These are phyloP conservation scores for Dianthus caryophyllus DNA, from an alignment of 148 eudicot genomes.

Conservation along the genomic window DNA sequence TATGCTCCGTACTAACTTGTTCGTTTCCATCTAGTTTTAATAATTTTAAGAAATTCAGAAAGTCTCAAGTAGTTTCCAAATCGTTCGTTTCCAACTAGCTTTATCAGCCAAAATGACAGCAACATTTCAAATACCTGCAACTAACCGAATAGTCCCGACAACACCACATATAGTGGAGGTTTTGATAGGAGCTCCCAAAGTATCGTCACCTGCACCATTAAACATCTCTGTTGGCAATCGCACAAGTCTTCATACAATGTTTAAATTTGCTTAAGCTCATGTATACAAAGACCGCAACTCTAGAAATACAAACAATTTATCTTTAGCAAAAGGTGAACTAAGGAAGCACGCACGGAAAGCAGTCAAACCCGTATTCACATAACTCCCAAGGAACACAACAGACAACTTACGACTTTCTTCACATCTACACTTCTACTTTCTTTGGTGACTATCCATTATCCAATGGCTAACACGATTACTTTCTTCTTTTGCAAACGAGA, in stretches of 20 bases:
- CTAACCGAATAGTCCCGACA: constrained; percentile 81
- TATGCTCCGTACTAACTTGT: not conserved
- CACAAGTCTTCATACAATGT: not conserved
- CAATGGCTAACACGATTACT: not conserved
- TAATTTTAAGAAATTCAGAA: not conserved
- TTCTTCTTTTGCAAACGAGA: not conserved
- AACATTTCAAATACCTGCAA: constrained; percentile 54
- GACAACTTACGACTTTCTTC: not conserved
- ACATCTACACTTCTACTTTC: not conserved
- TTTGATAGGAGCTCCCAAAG: constrained; percentile 43
- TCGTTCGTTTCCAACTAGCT: too few relatives aligned
- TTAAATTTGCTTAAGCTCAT: too few relatives aligned
- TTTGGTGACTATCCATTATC: not conserved
- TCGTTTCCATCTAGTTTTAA: not conserved
- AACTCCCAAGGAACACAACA: not conserved
- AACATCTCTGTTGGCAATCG: not conserved
- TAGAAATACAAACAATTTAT: not conserved
- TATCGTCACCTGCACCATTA: constrained; percentile 52
- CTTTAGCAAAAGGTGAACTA: too few relatives aligned
- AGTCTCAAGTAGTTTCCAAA: too few relatives aligned
- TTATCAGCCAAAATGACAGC: not conserved
- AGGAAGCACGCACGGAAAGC: not conserved
- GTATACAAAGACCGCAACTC: not conserved
- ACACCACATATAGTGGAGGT: constrained; percentile 72
- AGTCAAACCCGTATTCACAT: not conserved